These are phyloP conservation scores for Nakazawaea laoshanensis DNA, from an alignment of 805 yeast species.

Conservation along the genomic window DNA sequence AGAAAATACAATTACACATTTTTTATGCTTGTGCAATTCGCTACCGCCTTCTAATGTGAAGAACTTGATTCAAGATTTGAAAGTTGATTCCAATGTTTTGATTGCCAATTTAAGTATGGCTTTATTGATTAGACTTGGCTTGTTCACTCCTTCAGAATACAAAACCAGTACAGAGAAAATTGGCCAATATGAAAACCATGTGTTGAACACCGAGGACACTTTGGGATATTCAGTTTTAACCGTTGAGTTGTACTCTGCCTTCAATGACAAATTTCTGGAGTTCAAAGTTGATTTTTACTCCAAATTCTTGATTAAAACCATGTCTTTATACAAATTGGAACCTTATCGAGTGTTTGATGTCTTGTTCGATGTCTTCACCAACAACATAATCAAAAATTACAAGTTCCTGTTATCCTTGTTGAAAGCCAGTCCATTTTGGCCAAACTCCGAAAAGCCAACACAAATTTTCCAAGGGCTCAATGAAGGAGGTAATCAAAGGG, in stretches of 20 bases:
- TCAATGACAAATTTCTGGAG: constrained; percentile 29
- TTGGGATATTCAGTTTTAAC: constrained; percentile 71
- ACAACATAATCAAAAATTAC: constrained; percentile 33
- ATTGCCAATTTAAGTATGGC: constrained; percentile 17
- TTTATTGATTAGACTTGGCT: constrained; percentile 16
- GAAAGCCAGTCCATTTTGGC: constrained; percentile 58
- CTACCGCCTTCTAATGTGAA: constrained; percentile 13
- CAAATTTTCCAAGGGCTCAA: constrained; percentile 21
- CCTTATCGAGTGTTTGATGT: constrained; percentile 62
- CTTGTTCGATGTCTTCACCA: constrained; percentile 43
- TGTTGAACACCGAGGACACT: constrained; percentile 62
- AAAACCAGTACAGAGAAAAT: constrained; percentile 9
- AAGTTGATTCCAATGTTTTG: constrained; percentile 2
- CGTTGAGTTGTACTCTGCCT: constrained; percentile 35
- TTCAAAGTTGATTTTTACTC: constrained; percentile 34
- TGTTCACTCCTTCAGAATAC: constrained; percentile 20
- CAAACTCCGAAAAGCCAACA: constrained; percentile 1
- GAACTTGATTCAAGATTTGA: constrained; percentile 2
- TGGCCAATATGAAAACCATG: constrained; percentile 41
- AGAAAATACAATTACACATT: constrained; percentile 3
- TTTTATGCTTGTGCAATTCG: constrained; percentile 6
- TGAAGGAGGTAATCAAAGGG: constrained; percentile 47
- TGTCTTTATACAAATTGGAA: constrained; percentile 73
- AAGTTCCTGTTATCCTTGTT: constrained; percentile 42
- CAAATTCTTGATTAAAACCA: constrained; percentile 43